These are phyloP conservation scores for Hansfordia pulvinata DNA, from an alignment of 2,329 filamentous ascomycete genomes.

Conservation along the genomic window DNA sequence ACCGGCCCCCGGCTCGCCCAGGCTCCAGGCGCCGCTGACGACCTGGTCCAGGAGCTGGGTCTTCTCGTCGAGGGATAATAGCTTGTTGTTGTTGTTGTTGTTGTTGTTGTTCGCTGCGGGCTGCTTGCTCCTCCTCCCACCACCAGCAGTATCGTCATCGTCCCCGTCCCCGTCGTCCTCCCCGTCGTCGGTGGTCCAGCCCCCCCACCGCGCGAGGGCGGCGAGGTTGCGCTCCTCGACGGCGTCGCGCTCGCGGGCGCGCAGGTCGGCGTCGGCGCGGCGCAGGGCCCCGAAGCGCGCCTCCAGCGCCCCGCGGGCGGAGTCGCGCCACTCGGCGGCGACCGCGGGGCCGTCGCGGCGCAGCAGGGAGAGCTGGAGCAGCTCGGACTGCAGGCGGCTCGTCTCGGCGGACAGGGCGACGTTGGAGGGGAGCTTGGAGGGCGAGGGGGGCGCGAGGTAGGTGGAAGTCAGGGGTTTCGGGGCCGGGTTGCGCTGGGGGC, in stretches of 20 bases:
- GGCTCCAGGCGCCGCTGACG: constrained; percentile 40
- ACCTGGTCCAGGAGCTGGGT: constrained; percentile 44
- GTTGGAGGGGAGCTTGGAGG: constrained; percentile 47
- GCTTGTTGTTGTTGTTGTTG: too few species aligned
- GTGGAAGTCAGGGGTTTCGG: constrained; percentile 49
- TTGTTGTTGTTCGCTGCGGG: too few species aligned
- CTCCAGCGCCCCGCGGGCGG: constrained; percentile 35
- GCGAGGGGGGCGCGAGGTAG: constrained; percentile 44
- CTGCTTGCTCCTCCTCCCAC: too few species aligned
- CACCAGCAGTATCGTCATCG: too few species aligned
- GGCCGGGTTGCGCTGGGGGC: constrained; percentile 44
- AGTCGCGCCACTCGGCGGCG: constrained; percentile 37
- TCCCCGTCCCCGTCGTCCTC: constrained; percentile 13
- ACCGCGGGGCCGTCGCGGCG: constrained; percentile 38
- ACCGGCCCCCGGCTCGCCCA: constrained; percentile 42
- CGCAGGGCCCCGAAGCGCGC: constrained; percentile 27
- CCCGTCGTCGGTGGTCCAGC: constrained; percentile 14
- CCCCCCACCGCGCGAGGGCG: constrained; percentile 38
- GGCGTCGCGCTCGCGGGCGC: constrained; percentile 23
- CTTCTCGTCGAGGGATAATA: constrained; percentile 33
- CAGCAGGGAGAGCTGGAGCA: constrained; percentile 51
- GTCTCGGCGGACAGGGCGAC: constrained; percentile 44
- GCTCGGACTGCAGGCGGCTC: constrained; percentile 44
- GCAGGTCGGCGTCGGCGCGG: constrained; percentile 18
- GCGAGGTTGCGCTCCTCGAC: constrained; percentile 35